Conservation (phyloP, 2,329 filamentous ascomycete species). For the Akanthomyces muscarius region DNA sequence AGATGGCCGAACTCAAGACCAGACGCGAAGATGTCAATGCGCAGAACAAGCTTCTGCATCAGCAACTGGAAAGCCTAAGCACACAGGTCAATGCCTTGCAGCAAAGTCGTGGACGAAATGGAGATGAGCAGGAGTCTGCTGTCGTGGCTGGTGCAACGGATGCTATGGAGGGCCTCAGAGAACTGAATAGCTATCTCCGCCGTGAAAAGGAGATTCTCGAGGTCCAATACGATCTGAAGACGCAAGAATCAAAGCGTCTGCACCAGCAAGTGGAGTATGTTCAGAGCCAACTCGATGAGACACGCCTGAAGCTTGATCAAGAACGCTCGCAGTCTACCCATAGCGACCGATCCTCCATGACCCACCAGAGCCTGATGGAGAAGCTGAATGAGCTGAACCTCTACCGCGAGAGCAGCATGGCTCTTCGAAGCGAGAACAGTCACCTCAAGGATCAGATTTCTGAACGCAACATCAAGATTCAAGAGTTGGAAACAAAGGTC, state of each 20-base stretch:
- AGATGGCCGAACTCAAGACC: constrained; percentile 72
- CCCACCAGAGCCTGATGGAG: constrained; percentile 86
- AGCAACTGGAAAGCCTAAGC: constrained; percentile 80
- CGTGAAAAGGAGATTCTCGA: constrained; percentile 97
- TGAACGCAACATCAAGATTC: constrained; percentile 70
- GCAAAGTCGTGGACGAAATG: constrained; percentile 60
- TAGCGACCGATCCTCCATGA: constrained; percentile 66
- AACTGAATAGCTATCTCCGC: constrained; percentile 85
- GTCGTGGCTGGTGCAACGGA: constrained; percentile 50
- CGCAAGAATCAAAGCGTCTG: constrained; percentile 81
- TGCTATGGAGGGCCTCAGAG: constrained; percentile 72
- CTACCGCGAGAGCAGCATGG: constrained; percentile 90
- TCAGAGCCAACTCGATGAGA: constrained; percentile 83
- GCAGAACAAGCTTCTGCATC: constrained; percentile 86
- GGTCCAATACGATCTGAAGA: constrained; percentile 87
- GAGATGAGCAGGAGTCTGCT: constrained; percentile 50
- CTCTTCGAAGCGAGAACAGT: constrained; percentile 79
- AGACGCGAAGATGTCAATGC: constrained; percentile 79
- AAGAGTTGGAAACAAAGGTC: constrained; percentile 69
- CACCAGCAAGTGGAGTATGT: constrained; percentile 87
- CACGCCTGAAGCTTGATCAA: constrained; percentile 82
- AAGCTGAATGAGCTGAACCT: constrained; percentile 94
- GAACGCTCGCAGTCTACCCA: constrained; percentile 76
- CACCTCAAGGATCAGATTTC: constrained; percentile 72
- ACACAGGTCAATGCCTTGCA: constrained; percentile 76